Evolutionary conservation across 140 eudicot genomes (phyloP).

Genomic region (Anethum foeniculum): DNA sequence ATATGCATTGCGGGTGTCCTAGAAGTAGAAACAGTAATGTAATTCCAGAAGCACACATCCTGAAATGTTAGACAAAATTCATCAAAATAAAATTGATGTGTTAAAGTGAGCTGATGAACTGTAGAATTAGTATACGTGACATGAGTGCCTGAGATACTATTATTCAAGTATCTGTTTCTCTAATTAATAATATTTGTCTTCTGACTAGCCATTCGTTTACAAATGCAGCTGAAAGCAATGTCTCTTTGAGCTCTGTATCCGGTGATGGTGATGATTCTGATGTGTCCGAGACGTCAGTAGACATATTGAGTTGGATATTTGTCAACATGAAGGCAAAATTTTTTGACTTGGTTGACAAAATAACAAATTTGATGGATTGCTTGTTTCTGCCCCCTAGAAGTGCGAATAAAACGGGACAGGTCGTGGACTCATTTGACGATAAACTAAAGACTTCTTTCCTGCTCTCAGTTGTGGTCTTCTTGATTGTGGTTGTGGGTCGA

Average conservation of each 20-base stretch:
- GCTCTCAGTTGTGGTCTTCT: constrained; percentile 52
- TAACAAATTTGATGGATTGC: constrained; percentile 40
- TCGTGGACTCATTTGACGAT: constrained; percentile 27
- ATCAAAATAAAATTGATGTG: neutral
- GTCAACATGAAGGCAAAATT: constrained; percentile 44
- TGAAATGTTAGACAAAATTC: neutral
- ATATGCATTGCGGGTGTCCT: neutral
- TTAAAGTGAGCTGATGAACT: neutral
- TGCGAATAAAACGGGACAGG: constrained; percentile 14
- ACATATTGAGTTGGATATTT: constrained; percentile 49
- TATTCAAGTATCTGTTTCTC: neutral
- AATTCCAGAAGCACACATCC: neutral
- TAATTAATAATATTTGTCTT: no score
- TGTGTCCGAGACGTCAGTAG: constrained; percentile 26
- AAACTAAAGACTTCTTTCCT: constrained; percentile 46
- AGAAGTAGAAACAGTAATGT: neutral
- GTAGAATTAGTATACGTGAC: neutral
- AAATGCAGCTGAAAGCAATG: constrained; percentile 26
- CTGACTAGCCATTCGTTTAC: neutral
- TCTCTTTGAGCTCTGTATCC: constrained; percentile 7
- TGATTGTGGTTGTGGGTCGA: constrained; percentile 60
- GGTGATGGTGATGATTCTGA: constrained; percentile 17
- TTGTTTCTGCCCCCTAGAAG: constrained; percentile 24
- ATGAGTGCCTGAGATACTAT: neutral
- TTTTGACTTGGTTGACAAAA: constrained; percentile 44